Base-by-base conservation (phyloP, 805 yeast species). In the Ogataea ramenticola region DNA sequence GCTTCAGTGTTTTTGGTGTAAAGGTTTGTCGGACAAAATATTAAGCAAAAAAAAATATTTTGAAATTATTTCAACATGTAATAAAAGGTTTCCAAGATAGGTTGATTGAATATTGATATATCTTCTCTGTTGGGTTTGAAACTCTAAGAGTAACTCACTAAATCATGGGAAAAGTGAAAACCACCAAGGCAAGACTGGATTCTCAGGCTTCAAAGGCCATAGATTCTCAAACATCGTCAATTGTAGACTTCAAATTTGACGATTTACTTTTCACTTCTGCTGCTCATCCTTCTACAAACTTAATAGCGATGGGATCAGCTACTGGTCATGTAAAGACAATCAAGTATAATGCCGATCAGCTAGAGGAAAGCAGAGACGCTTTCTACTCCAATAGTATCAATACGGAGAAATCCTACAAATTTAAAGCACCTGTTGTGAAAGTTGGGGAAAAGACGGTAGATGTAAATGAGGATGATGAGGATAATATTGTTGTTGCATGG, bases 201-300 rank as follows among this genome's bases (percentile, higher is more conserved):
- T 39, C 22, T 14, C 36, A 42, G 31, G 41, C 44, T 19, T 35
- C 53, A 40, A 65, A 68, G 2, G 66, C 66, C 4, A 44, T 60
- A 31, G 70, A 67, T 40, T 66, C 74, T 0, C 46, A 49, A 8
- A 64, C 65, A 0, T 50, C 70, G 3, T 76, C 79, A 0, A 67
- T 75, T 7, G 45, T 74, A 11, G 79, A 77, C 39, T 50, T 77
- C 31, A 61, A 64, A 31, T 74, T 67, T 47, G 61, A 66, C 0
- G 86, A 82, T 39, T 88, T 90, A 2, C 60, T 90, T n/a, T 89
- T 90, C 58, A 66, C 90, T 1, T 56, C 80, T 16, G 85, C 84
- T 11, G 80, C 88, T 21, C 96, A 90, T 57, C 97, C 97, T 0
- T 64, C 78, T 10, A 63, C 71, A 50, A 84, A 84, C 5, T 60